These are phyloP conservation scores for Neurospora tetraspora DNA, from an alignment of 495 filamentous ascomycete genomes.

Conservation along the genomic window DNA sequence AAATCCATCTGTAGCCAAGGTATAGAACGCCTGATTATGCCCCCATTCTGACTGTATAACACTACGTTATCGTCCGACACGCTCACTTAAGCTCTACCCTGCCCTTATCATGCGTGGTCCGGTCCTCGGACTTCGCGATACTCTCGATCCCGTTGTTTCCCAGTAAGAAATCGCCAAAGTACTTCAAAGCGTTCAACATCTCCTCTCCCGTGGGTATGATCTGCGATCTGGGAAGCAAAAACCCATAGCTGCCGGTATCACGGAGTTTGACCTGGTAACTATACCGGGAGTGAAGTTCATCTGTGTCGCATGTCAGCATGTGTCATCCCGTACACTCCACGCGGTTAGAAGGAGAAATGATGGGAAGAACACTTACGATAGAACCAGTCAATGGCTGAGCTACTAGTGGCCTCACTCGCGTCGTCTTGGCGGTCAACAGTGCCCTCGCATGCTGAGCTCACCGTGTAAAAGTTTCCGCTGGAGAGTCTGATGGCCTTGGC, in stretches of 20 bases:
- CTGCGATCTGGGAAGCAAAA: conserved; percentile 75
- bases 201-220: conserved; percentile 89
- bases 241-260: conserved; percentile 90
- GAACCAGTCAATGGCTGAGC: conserved; percentile 91
- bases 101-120: conserved; percentile 1
- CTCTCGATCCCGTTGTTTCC: conserved; percentile 50
- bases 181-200: conserved; percentile 67
- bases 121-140: conserved; percentile 1
- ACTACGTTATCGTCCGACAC: conserved; percentile 11
- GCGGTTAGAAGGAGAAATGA: neutral
- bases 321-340: neutral
- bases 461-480: conserved; percentile 64
- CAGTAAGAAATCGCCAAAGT: conserved; percentile 68
- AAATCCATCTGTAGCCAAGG: neutral
- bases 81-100: conserved; percentile 1
- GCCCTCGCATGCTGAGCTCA: conserved; percentile 82
- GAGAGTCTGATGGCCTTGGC: conserved; percentile 78
- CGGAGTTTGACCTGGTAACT: conserved; percentile 92
- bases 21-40: neutral
- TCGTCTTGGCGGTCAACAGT: conserved; percentile 37
- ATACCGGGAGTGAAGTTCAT: conserved; percentile 69
- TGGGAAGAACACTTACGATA: conserved; percentile 44
- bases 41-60: conserved; percentile 3
- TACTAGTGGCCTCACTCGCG: conserved; percentile 43
- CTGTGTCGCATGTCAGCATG: conserved; percentile 3